Evolutionary conservation across 1,284 basidiomycete genomes (phyloP).

Genomic region (Pseudozyma sp.): DNA sequence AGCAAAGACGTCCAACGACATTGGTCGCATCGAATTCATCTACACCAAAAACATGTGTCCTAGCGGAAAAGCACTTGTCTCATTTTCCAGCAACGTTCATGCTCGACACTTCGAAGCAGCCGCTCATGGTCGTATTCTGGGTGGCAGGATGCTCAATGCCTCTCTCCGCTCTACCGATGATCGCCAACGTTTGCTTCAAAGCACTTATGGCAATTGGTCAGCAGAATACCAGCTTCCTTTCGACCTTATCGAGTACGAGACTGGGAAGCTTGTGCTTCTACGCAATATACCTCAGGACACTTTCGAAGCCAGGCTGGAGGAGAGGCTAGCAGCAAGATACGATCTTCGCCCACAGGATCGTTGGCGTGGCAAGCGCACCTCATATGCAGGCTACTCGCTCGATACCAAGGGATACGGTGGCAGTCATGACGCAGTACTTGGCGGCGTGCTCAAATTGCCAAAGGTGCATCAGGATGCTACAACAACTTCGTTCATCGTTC

Average conservation of each 20-base stretch:
- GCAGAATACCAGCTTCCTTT: slow-evolving; percentile 22
- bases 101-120: slow-evolving; percentile 21
- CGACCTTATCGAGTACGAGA: slow-evolving; percentile 47
- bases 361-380: slow-evolving; percentile 29
- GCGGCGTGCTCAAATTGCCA: slow-evolving; percentile 31
- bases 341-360: slow-evolving; percentile 37
- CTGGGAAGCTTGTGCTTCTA: slow-evolving; percentile 48
- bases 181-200: slow-evolving; percentile 1
- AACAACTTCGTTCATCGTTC: slow-evolving; percentile 36
- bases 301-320: slow-evolving; percentile 47
- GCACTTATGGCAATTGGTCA: slow-evolving; percentile 21
- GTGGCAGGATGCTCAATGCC: slow-evolving; percentile 29
- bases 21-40: slow-evolving; percentile 39
- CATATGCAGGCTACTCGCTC: slow-evolving; percentile 11
- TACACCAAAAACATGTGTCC: slow-evolving; percentile 23
- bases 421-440: slow-evolving; percentile 34
- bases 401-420: slow-evolving; percentile 29
- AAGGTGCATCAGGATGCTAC: slow-evolving; percentile 38
- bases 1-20: slow-evolving; percentile 21
- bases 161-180: not conserved
- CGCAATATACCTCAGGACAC: slow-evolving; percentile 50
- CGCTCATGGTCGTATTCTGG: slow-evolving; percentile 24
- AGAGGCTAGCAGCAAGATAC: slow-evolving; percentile 46
- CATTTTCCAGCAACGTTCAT: slow-evolving; percentile 17
- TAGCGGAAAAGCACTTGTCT: slow-evolving; percentile 27